These are phyloP conservation scores for Sporothrix protearum DNA, from an alignment of 2,329 filamentous ascomycete genomes.

Conservation along the genomic window DNA sequence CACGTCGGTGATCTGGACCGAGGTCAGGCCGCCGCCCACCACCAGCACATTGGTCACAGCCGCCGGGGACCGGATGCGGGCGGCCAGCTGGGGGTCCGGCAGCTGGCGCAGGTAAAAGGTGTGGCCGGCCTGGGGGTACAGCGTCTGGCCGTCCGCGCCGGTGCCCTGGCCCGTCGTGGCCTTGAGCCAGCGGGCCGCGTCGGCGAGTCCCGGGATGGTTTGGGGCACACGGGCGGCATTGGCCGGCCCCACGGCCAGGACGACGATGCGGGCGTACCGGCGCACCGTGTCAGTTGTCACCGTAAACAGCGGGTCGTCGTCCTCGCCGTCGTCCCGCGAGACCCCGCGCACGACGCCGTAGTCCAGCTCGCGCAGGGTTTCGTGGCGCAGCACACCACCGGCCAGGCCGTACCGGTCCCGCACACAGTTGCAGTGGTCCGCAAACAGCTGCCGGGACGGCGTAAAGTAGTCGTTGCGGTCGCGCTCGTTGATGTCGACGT, in stretches of 20 bases:
- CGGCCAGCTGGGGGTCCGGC: constrained; percentile 50
- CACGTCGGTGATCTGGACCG: constrained; percentile 68
- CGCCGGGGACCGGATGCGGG: constrained; percentile 50
- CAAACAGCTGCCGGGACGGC: constrained; percentile 59
- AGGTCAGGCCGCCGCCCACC: constrained; percentile 72
- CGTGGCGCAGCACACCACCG: constrained; percentile 55
- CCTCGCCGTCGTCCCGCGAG: constrained; percentile 41
- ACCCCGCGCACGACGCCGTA: constrained; percentile 50
- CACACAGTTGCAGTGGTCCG: constrained; percentile 58
- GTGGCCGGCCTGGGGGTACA: constrained; percentile 42
- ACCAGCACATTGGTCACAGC: constrained; percentile 62
- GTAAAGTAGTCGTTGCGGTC: constrained; percentile 68
- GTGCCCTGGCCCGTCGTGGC: not conserved
- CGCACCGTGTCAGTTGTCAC: constrained; percentile 53
- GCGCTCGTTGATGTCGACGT: constrained; percentile 59
- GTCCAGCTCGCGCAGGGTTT: constrained; percentile 58
- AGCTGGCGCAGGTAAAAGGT: constrained; percentile 58
- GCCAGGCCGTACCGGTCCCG: constrained; percentile 56
- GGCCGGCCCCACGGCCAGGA: constrained; percentile 68
- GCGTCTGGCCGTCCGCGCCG: not conserved
- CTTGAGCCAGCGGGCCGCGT: not conserved
- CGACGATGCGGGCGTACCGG: constrained; percentile 59
- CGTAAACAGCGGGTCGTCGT: constrained; percentile 59
- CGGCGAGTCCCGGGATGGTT: constrained; percentile 22
- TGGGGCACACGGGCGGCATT: constrained; percentile 52